Percentiles rank a stretch among this genome's conserved stretches.
Conservation (phyloP, 257 asterid genomes). For the Nicotiana otophora region DNA sequence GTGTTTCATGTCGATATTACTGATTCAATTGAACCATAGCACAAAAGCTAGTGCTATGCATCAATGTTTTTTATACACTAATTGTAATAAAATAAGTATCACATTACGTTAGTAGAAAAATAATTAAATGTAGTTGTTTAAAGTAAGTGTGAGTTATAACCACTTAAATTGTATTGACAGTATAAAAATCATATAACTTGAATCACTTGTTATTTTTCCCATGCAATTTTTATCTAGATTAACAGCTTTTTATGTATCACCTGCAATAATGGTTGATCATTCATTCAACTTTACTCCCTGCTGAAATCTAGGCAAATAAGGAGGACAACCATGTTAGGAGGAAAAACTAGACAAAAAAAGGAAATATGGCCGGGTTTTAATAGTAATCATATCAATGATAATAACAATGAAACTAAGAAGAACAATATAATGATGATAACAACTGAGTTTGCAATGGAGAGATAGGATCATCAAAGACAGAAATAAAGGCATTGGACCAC, state of each 20-base stretch:
- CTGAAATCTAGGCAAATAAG: slow-evolving; percentile 2
- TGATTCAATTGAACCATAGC: too few species aligned
- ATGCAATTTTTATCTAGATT: background rate
- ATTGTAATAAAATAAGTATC: too few species aligned
- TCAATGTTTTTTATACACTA: too few species aligned
- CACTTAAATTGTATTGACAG: too few species aligned
- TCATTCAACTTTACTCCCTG: background rate
- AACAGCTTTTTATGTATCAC: too few species aligned
- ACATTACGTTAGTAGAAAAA: too few species aligned
- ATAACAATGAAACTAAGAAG: slow-evolving; percentile 1
- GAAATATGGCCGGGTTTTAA: background rate
- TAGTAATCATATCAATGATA: slow-evolving; percentile 5
- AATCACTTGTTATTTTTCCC: background rate
- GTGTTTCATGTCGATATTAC: too few species aligned
- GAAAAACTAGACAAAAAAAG: background rate
- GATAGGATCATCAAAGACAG: background rate
- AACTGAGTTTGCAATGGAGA: background rate
- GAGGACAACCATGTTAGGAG: background rate
- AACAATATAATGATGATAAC: background rate
- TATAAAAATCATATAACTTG: background rate
- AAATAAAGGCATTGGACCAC: slow-evolving; percentile 1
- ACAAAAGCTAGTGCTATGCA: too few species aligned
- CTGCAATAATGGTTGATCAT: background rate
- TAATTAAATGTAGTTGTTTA: too few species aligned
- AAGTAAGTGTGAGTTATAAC: too few species aligned